Percentiles rank a stretch among this genome's conserved stretches.
These are phyloP conservation scores for Amaranthus tricolor DNA, from an alignment of 179 eudicot species.

Conservation along the genomic window DNA sequence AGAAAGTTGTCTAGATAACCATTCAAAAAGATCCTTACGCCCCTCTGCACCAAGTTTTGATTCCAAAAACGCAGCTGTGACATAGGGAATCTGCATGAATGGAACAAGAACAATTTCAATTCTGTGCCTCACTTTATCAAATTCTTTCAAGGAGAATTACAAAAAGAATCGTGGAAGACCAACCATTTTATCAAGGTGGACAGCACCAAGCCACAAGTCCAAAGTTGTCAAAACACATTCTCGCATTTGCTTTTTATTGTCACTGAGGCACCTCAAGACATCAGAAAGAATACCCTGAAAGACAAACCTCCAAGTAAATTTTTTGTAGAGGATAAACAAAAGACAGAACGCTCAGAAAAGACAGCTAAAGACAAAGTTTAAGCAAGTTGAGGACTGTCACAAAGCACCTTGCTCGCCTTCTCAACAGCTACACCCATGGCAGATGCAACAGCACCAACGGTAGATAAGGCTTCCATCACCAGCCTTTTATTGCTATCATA, in stretches of 20 bases:
- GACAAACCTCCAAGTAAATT: conserved; percentile 18
- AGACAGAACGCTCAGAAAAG: not conserved
- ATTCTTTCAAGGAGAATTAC: not conserved
- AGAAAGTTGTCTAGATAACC: conserved; percentile 76
- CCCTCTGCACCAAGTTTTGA: conserved; percentile 96
- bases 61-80: conserved; percentile 69
- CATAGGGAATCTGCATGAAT: conserved; percentile 63
- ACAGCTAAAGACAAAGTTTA: not conserved
- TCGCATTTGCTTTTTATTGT: conserved; percentile 98
- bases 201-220: conserved; percentile 90
- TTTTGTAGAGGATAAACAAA: not conserved
- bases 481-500: conserved; percentile 87
- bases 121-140: not conserved
- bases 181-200: conserved; percentile 98
- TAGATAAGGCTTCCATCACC: conserved; percentile 71
- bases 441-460: conserved; percentile 82
- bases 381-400: conserved; percentile 9
- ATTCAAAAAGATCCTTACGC: conserved; percentile 96
- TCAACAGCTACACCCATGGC: conserved; percentile 97
- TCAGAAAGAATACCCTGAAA: conserved; percentile 90
- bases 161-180: conserved; percentile 4
- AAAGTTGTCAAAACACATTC: conserved; percentile 75
- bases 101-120: not conserved
- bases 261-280: conserved; percentile 92
- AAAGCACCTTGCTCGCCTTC: conserved; percentile 88